Evolutionary conservation across 352 stramenopile species (phyloP), one percentile per base, ranked within the genome.

Genomic region (Pythium scleroteichum): DNA sequence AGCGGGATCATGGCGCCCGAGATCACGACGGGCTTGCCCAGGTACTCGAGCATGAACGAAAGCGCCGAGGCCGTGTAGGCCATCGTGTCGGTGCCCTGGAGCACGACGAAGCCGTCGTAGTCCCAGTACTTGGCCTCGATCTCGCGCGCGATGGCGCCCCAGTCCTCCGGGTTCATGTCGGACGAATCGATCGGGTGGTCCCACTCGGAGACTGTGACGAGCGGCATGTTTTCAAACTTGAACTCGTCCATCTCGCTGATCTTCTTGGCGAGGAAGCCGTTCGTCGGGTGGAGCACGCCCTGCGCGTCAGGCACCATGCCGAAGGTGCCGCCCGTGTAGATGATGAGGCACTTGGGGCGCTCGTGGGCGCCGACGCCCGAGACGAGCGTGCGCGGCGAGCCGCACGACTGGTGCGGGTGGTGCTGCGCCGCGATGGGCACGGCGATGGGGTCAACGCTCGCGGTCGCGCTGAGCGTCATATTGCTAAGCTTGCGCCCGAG

Each of bases 71-170:
- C 92, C 41, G 90, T 91, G 79, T 99, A 99, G 9, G 96, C 95
- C 96, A 99, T 99, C 0, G 97, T 99, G 75, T 99, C 97, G 0
- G 97, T 99, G 45, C 97, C 97, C 71, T 97, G 96, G 16, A 99
- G 79, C 40, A 99, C 89, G 27, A 99, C 96, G 68, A 99, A 99
- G 38, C 94, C 95, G 61, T 98, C 87, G 55, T 98, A 99, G 68
- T 97, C 76, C 74, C 92, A 91, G 84, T 99, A 99, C 35, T 96
- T 82, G 41, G 78, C 75, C 65, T 97, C 92, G 50, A 99, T 98
- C 69, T 98, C 92, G 20, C 68, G 72, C n/a, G 93, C 96, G 40
- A 99, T 95, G 27, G 64, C 68, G 0, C 70, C 75, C 97, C 97
- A 99, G 78, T 99, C 91, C 7, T 62, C 66, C 0, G 95, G 94